Evolutionary conservation across 2,329 filamentous ascomycete species (phyloP), one percentile per base, ranked within the genome.

Genomic region (Monascus ruber): DNA sequence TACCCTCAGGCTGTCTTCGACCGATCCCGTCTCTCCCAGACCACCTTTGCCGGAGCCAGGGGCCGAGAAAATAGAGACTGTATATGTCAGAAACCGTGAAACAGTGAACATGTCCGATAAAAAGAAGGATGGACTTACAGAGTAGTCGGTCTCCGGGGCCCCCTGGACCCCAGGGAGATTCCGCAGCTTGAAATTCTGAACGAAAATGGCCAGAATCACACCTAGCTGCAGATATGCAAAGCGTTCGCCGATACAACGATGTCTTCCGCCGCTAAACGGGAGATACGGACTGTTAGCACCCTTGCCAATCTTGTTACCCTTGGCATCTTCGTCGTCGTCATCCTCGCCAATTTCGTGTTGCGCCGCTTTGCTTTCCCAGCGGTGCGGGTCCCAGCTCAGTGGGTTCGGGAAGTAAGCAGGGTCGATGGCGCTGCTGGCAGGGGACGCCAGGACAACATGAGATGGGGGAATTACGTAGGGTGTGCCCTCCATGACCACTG

Each of bases 391-490:
- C 76, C 79, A 82, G 5, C 54, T 50, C 33, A 66, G 55, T 1
- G 77, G 65, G 47, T 79, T 69, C 2, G 72, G 67, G 58, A 85
- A 85, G 59, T 79, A 68, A 35, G 74, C 69, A 2, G 75, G 66
- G 44, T 72, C 72, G 29, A 73, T 65, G 1, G 65, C 60, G 2
- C 62, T 67, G 46, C 89, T 82, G 43, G 84, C 85, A 1, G 87
- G 86, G 1, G 88, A 84, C 27, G 88, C 79, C 47, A 95, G 77
- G 33, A 95, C 75, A 24, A 74, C 76, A 66, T 94, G 86, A 28
- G 72, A 77, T 1, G 82, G 74, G 5, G 89, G 87, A 45, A 95
- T 76, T 42, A 85, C 76, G 56, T 80, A 93, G 47, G 83, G 39
- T 11, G 62, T 59, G 26, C 63, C 55, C 26, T 66, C 52, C 24